Evolutionary conservation across 202 grass and related monocot species (phyloP), one percentile per base, ranked within the genome.

Genomic region (Schoenoplectus triqueter): DNA sequence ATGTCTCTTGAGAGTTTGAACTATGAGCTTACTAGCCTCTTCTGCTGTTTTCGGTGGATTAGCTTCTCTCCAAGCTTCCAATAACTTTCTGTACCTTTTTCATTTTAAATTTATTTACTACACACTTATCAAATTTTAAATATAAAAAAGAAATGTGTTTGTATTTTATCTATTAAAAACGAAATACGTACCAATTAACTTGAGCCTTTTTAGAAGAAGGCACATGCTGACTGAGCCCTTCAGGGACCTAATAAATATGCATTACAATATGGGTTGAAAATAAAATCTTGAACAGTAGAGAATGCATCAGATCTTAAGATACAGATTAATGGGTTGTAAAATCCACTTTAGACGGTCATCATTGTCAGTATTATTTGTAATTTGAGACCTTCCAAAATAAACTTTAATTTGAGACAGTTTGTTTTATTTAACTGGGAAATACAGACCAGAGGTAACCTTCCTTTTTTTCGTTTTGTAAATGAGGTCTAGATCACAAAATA

Each of bases 161-260:
- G 3, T 75, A 59, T 5, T 59, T 78, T 3, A 42, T 13, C 13
- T 59, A 82, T 15, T 20, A 73, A 80, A 66, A 69, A 56, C 0
- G 65, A 55, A 6, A 19, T n/a, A 40, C 44, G 44, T 88, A 99
- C 96, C 96, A 99, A 51, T 99, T 99, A 66, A 90, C 88, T 80
- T 96, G 96, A 62, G 96, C 90, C 84, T 90, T 96, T 88, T 94
- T 90, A 63, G 96, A 96, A 54, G 96, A 94, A 79, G 90, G 90
- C 0, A 99, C 96, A 71, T 92, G 89, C 64, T 90, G 86, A 84
- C 80, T 86, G 1, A 99, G 86, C 78, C 80, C 91, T 2, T 94
- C 93, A 0, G 96, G 96, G 10, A 98, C 89, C 92, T 93, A 22
- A 79, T 50, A 49, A 57, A 50, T n/a, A 50, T 10, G 15, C 1